Evolutionary conservation across 106 monocot species (phyloP).

Genomic region (Apostasia shenzhenica): DNA sequence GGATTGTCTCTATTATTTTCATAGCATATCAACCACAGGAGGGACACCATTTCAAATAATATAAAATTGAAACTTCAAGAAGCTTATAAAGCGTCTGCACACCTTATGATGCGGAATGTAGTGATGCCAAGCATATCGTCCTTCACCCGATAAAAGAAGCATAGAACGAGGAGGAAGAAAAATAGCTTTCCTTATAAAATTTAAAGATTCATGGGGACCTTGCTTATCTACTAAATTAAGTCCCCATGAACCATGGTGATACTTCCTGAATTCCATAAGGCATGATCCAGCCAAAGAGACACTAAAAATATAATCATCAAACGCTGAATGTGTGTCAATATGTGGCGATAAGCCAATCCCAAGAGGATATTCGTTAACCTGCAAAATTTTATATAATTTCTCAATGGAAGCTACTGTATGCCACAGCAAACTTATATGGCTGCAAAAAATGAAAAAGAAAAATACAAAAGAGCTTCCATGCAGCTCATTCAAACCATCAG

Average conservation of each 20-base stretch:
- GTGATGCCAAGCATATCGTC: slow-evolving; percentile 97
- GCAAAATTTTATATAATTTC: slow-evolving; percentile 9
- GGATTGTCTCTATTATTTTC: not conserved
- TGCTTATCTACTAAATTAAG: slow-evolving; percentile 13
- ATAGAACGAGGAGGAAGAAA: slow-evolving; percentile 89
- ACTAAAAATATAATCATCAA: slow-evolving; percentile 80
- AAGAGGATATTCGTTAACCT: slow-evolving; percentile 93
- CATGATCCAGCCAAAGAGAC: slow-evolving; percentile 80
- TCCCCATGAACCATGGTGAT: slow-evolving; percentile 2
- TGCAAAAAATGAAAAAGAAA: too few species aligned
- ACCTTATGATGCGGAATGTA: slow-evolving; percentile 99
- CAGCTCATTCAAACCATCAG: too few species aligned
- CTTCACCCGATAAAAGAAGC: slow-evolving; percentile 95
- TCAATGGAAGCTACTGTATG: not conserved
- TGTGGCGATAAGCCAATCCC: slow-evolving; percentile 95
- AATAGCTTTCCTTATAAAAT: slow-evolving; percentile 55
- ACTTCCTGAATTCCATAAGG: slow-evolving; percentile 68
- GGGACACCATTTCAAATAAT: too few species aligned
- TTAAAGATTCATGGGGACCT: slow-evolving; percentile 10
- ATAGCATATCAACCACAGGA: not conserved
- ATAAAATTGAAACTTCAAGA: slow-evolving; percentile 1
- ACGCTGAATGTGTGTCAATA: slow-evolving; percentile 97
- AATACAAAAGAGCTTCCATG: too few species aligned
- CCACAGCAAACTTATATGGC: too few species aligned
- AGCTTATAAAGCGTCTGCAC: not conserved